These are phyloP conservation scores for Xerocomellus amylosporus DNA, from an alignment of 768 basidiomycete genomes.

Conservation along the genomic window DNA sequence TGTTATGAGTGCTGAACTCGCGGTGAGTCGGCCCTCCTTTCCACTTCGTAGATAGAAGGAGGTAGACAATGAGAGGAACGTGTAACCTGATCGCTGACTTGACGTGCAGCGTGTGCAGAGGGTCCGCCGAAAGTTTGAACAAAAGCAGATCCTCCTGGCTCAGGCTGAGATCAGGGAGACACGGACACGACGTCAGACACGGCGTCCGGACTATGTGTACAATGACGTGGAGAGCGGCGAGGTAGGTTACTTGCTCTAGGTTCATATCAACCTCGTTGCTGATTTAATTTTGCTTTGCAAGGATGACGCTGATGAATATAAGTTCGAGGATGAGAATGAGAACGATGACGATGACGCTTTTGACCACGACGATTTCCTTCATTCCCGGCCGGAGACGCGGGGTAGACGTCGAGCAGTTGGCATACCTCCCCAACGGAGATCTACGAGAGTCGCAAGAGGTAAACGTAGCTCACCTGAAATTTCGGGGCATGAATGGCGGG, in stretches of 20 bases:
- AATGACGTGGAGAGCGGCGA: conserved; percentile 64
- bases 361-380: conserved; percentile 39
- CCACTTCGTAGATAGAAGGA: conserved; percentile 6
- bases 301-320: conserved; percentile 69
- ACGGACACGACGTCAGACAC: conserved; percentile 69
- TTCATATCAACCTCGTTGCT: conserved; percentile 23
- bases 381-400: conserved; percentile 42
- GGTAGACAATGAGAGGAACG: conserved; percentile 10
- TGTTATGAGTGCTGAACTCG: conserved; percentile 63
- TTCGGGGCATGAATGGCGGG: conserved; percentile 61
- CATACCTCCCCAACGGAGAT: conserved; percentile 45
- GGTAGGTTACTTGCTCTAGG: conserved; percentile 26
- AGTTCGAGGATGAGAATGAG: conserved; percentile 62
- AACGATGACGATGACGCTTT: conserved; percentile 60
- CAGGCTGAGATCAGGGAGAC: conserved; percentile 80
- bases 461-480: conserved; percentile 52
- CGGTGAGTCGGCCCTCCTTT: conserved; percentile 49
- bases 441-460: conserved; percentile 48
- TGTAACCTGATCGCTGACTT: conserved; percentile 23
- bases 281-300: conserved; percentile 23
- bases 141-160: conserved; percentile 58
- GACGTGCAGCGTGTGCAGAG: conserved; percentile 63
- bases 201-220: conserved; percentile 81
- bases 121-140: conserved; percentile 66
- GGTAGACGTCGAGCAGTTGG: conserved; percentile 41